Evolutionary conservation across 768 basidiomycete species (phyloP), one percentile per base, ranked within the genome.

Genomic region (Pleurotus citrinopileatus): DNA sequence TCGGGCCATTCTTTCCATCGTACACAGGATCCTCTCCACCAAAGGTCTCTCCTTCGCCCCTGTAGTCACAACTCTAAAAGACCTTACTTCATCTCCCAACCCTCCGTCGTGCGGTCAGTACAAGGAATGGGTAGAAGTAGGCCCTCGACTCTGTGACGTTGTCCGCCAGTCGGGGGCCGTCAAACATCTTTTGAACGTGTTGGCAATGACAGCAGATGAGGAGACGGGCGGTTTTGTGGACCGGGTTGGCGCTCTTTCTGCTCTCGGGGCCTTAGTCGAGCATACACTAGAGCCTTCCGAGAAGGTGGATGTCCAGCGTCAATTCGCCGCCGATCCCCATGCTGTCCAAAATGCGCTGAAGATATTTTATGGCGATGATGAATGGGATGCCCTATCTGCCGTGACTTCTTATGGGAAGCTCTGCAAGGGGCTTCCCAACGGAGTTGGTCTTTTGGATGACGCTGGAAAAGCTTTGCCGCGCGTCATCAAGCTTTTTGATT

Each of bases 401-500:
- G 34, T 50, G 15, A 26, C 15, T 15, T 36, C 46, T 8, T 38
- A 60, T 10, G 44, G 50, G 34, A 38, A 25, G 6, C 37, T 63
- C 20, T 44, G 56, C 20, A 42, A 38, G 13, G 61, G 55, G 3
- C 56, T 59, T 44, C 56, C 58, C 5, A 38, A 45, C 7, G 57
- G 58, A 23, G 23, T 63, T 23, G 20, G 38, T 4, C 8, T 51
- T 13, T 37, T 63, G 4, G 53, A 32, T 3, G 37, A 54, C 22
- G 25, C 46, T 9, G 36, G 32, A 19, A 27, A 55, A 22, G 48
- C 48, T 26, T 46, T 59, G 20, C 44, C 55, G 5, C 17, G 26
- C 9, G 44, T 59, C 10, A 52, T 64, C 32, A 57, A 51, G 20
- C 17, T 60, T 9, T 59, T 60, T 36, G 45, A 61, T 42, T 44